Evolutionary conservation across 192 early-diverging fungal species (phyloP), one percentile per base, ranked within the genome.

Genomic region (Coemansia sp.): DNA sequence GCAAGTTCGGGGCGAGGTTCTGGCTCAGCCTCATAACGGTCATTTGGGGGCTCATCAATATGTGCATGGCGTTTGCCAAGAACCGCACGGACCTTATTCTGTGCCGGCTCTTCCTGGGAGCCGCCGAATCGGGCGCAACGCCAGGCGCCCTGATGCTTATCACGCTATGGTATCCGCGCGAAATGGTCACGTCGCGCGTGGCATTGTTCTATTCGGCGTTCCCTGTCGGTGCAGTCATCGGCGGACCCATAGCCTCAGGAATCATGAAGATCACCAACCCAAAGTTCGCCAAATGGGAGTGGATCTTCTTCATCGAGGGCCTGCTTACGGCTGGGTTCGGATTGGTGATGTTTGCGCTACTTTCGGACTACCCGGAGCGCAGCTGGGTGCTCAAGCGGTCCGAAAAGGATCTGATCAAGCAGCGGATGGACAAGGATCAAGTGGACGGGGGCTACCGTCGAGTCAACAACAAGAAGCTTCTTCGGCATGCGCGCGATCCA

Each of bases 41-140:
- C 4, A 40, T 79, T 26, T 80, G 77, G 77, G 77, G 77, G 15
- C n/a, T 71, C 15, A 75, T 80, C 62, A 74, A 75, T 48, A 80
- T 80, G 77, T 71, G 77, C 59, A 74, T 74, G 72, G 72, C 77
- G 16, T 74, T 75, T 64, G 77, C 72, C 64, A 80, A 80, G 42
- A 80, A 74, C 62, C 46, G 53, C 30, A 71, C 65, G 25, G 72
- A 75, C 59, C 35, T 80, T 53, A 67, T 80, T 30, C 23, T 71
- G 2, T 74, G 71, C 42, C 77, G 77, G 6, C 26, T 80, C 55
- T 80, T 80, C 43, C 55, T 80, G 39, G 77, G 77, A 13, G 77
- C 77, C 2, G 71, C 72, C 56, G 77, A 80, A 58, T 67, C 72
- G 12, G 77, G 77, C 26, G 72, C 72, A n/a, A 66, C 77, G 2